phyloP scores from a whole-genome alignment of 2,329 filamentous ascomycete genomes.

The Knufia fluminis region DNA sequence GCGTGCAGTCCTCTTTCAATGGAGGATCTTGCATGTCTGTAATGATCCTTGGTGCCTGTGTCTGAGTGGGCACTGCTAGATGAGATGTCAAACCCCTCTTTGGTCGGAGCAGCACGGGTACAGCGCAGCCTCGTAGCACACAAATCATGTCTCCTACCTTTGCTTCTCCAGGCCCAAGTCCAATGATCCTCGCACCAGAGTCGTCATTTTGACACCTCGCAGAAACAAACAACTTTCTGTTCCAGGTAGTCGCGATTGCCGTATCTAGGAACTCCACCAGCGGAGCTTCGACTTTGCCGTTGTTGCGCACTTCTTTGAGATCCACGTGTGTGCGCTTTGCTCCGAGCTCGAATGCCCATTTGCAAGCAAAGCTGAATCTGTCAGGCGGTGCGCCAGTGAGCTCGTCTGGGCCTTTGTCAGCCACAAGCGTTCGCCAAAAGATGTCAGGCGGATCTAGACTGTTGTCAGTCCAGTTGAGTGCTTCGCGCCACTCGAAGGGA shows the following conservation, averaged over 20 bases:
- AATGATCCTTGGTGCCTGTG: not conserved
- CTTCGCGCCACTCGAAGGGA: constrained; percentile 22
- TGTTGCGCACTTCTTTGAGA: not conserved
- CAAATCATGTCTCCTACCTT: constrained; percentile 25
- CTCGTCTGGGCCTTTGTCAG: constrained; percentile 12
- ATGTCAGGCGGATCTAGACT: constrained; percentile 7
- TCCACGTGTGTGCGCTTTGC: not conserved
- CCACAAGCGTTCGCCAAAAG: constrained; percentile 13
- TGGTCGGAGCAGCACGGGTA: constrained; percentile 27
- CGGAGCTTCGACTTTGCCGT: constrained; percentile 1
- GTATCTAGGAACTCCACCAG: not conserved
- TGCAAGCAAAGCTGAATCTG: constrained; percentile 11
- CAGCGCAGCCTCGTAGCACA: constrained; percentile 29
- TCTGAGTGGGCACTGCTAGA: not conserved
- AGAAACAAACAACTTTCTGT: not conserved
- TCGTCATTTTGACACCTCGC: not conserved
- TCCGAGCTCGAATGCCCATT: constrained; percentile 6
- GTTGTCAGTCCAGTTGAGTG: not conserved
- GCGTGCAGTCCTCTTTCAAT: not conserved
- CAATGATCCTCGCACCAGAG: not conserved
- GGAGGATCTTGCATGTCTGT: not conserved
- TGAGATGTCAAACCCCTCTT: not conserved
- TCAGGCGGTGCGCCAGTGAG: constrained; percentile 3
- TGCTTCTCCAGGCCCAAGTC: not conserved
- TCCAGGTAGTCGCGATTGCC: not conserved